Conservation (phyloP, 495 filamentous ascomycete genomes). For the Xylaria acuta region DNA sequence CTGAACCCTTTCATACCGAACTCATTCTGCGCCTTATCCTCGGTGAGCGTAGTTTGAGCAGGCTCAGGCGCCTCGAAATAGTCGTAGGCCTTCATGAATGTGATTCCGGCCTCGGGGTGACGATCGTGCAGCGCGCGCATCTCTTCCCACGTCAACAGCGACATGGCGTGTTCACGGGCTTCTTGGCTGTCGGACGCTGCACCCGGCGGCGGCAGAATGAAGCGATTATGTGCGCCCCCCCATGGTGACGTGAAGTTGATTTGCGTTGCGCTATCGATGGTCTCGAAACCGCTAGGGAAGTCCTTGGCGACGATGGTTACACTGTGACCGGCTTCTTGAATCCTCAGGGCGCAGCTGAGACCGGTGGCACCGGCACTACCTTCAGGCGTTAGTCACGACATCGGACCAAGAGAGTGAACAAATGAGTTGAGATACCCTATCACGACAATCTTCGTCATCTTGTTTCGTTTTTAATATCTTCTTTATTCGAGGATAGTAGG, state of each 20-base stretch:
- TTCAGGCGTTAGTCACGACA: slow-evolving; percentile 13
- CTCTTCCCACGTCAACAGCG: slow-evolving; percentile 57
- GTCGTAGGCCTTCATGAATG: slow-evolving; percentile 61
- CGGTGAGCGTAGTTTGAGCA: slow-evolving; percentile 41
- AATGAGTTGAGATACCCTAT: slow-evolving; percentile 21
- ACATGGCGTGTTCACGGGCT: slow-evolving; percentile 55
- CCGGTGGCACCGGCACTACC: slow-evolving; percentile 66
- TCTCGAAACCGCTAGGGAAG: slow-evolving; percentile 57
- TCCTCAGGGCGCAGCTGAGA: slow-evolving; percentile 57
- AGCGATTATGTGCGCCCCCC: slow-evolving; percentile 69
- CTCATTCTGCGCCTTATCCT: slow-evolving; percentile 37
- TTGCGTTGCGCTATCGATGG: slow-evolving; percentile 47
- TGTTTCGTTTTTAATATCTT: not conserved
- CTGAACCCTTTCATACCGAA: slow-evolving; percentile 57
- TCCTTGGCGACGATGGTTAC: slow-evolving; percentile 64
- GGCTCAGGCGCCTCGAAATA: slow-evolving; percentile 61
- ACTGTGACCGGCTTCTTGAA: slow-evolving; percentile 54
- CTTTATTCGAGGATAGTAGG: not conserved
- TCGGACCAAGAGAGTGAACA: not conserved
- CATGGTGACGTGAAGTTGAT: slow-evolving; percentile 70
- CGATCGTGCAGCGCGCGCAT: slow-evolving; percentile 51
- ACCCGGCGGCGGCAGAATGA: slow-evolving; percentile 53
- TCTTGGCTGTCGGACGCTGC: slow-evolving; percentile 29
- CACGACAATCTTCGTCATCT: slow-evolving; percentile 21
- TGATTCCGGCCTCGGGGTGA: slow-evolving; percentile 60